Evolutionary conservation across 176 grass and related monocot species (phyloP).

Genomic region (Carex pumila): DNA sequence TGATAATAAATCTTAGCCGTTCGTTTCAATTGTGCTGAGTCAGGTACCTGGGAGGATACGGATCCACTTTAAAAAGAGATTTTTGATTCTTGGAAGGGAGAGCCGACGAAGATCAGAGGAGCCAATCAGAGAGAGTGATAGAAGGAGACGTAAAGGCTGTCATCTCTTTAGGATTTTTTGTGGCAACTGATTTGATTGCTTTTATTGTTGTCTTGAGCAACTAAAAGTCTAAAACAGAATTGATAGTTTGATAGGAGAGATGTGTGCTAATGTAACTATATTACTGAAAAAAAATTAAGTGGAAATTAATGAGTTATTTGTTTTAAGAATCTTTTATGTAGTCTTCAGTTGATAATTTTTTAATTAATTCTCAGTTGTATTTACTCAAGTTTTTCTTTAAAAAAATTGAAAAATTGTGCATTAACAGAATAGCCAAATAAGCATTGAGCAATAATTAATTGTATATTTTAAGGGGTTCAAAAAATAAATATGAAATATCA

Average conservation of each 20-base stretch:
- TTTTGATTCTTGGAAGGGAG: conserved; percentile 39
- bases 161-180: neutral
- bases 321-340: too few species aligned
- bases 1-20: too few species aligned
- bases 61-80: neutral
- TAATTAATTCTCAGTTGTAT: too few species aligned
- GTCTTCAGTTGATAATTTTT: too few species aligned
- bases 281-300: neutral
- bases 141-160: conserved; percentile 22
- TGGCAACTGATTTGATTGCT: neutral
- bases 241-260: neutral
- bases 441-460: too few species aligned
- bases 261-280: neutral
- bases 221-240: neutral
- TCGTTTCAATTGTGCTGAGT: too few species aligned
- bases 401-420: too few species aligned
- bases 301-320: neutral
- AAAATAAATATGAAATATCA: too few species aligned
- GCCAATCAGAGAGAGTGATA: conserved; percentile 24
- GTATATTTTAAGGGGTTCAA: too few species aligned
- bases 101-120: neutral
- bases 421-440: too few species aligned
- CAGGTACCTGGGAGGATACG: too few species aligned
- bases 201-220: neutral
- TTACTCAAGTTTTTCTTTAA: too few species aligned